These are phyloP conservation scores for Ganoderma leucocontextum DNA, from an alignment of 1,284 basidiomycete genomes.

Conservation along the genomic window DNA sequence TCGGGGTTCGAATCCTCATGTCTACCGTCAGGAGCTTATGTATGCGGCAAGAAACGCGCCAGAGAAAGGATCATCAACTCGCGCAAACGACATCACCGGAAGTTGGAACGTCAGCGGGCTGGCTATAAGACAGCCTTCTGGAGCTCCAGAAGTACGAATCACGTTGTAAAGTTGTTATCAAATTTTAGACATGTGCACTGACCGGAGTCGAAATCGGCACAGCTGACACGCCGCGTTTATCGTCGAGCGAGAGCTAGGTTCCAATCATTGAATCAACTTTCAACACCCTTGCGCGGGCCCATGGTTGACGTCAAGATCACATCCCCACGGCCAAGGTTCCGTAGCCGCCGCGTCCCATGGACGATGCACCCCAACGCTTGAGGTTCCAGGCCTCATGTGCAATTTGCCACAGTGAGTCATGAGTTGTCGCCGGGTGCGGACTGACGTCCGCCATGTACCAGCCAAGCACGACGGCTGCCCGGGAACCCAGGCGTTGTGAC, in stretches of 20 bases:
- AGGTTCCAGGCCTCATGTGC: conserved; percentile 2
- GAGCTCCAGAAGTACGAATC: conserved; percentile 14
- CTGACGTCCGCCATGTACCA: neutral
- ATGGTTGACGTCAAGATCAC: conserved; percentile 36
- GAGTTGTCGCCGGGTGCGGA: conserved; percentile 19
- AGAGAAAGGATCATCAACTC: too few relatives aligned
- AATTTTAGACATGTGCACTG: conserved; percentile 3
- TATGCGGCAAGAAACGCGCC: too few relatives aligned
- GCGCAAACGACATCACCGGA: neutral
- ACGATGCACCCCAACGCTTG: conserved; percentile 11
- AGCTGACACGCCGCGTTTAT: conserved; percentile 22
- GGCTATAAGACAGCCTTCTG: neutral
- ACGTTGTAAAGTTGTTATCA: neutral
- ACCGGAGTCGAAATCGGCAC: conserved; percentile 4
- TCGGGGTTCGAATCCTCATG: too few relatives aligned
- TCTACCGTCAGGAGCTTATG: too few relatives aligned
- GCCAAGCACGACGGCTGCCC: neutral
- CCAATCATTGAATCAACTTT: conserved; percentile 10
- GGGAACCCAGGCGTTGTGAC: neutral
- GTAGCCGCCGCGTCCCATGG: conserved; percentile 12
- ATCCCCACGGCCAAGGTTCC: conserved; percentile 6
- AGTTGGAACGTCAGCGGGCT: neutral
- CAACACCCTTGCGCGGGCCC: conserved; percentile 13
- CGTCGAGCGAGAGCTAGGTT: conserved; percentile 22
- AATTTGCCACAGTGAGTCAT: conserved; percentile 13